These are phyloP conservation scores for Scopulariopsis brevicaulis DNA, from an alignment of 2,329 filamentous ascomycete species.

Conservation along the genomic window DNA sequence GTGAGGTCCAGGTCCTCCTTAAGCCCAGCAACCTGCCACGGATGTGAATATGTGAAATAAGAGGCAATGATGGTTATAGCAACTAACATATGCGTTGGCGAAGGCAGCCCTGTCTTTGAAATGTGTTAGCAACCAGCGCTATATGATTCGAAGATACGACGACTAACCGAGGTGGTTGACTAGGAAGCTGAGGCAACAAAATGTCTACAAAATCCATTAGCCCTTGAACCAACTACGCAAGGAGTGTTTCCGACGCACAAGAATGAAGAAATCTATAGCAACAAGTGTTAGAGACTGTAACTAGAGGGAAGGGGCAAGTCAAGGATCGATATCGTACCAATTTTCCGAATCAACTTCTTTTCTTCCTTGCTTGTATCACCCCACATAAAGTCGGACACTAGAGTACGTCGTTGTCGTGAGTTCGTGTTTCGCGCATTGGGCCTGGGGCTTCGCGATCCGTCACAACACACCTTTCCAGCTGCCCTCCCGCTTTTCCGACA, in stretches of 20 bases:
- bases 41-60: rapidly evolving
- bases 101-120: conserved; percentile 12
- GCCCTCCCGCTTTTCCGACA: neutral
- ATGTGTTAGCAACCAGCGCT: neutral
- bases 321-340: conserved; percentile 10
- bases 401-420: neutral
- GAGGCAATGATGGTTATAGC: neutral
- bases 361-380: conserved; percentile 12
- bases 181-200: conserved; percentile 21
- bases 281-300: neutral
- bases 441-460: neutral
- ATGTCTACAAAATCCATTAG: conserved; percentile 12
- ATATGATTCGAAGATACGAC: neutral
- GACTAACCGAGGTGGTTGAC: conserved; percentile 24
- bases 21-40: conserved; percentile 22
- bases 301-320: neutral
- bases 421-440: neutral
- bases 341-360: conserved; percentile 15
- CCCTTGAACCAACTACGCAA: rapidly evolving
- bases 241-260: neutral
- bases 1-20: conserved; percentile 40
- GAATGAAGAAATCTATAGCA: neutral
- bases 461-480: neutral
- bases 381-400: conserved; percentile 1
- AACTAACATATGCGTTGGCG: conserved; percentile 26